Percentiles rank a stretch among this genome's conserved stretches.
These are phyloP conservation scores for Fusarium penzigii DNA, from an alignment of 2,329 filamentous ascomycete species.

Conservation along the genomic window DNA sequence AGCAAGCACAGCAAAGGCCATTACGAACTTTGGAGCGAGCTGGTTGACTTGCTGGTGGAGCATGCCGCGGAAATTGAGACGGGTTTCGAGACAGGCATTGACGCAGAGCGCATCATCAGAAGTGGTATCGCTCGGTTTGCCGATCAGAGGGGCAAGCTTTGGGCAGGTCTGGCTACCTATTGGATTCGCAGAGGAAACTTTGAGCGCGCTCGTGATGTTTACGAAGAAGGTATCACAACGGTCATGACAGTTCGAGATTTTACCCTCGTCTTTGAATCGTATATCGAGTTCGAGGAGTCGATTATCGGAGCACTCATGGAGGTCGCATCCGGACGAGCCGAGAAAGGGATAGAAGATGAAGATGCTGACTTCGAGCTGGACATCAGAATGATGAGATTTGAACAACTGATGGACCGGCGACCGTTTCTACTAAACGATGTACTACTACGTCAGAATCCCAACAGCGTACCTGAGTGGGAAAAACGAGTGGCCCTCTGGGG, in stretches of 20 bases:
- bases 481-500: constrained; percentile 96
- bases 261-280: constrained; percentile 93
- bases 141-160: constrained; percentile 91
- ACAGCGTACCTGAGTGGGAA: constrained; percentile 96
- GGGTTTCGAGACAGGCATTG: constrained; percentile 77
- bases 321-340: constrained; percentile 75
- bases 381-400: constrained; percentile 95
- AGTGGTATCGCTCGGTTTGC: constrained; percentile 90
- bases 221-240: constrained; percentile 94
- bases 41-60: constrained; percentile 91
- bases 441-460: constrained; percentile 89
- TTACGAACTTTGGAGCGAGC: constrained; percentile 96
- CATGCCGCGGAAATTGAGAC: constrained; percentile 86
- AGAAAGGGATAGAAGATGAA: constrained; percentile 75
- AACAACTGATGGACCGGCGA: constrained; percentile 94
- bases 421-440: constrained; percentile 98
- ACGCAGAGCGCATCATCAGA: constrained; percentile 88
- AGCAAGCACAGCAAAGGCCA: constrained; percentile 94
- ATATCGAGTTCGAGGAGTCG: constrained; percentile 95
- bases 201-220: constrained; percentile 87
- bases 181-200: constrained; percentile 94
- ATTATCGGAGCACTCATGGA: constrained; percentile 93
- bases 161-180: constrained; percentile 93
- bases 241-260: constrained; percentile 99
- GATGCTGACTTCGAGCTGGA: constrained; percentile 93